phyloP scores from a whole-genome alignment of 2,329 filamentous ascomycete species.

The Hymenoscyphus scutula region DNA sequence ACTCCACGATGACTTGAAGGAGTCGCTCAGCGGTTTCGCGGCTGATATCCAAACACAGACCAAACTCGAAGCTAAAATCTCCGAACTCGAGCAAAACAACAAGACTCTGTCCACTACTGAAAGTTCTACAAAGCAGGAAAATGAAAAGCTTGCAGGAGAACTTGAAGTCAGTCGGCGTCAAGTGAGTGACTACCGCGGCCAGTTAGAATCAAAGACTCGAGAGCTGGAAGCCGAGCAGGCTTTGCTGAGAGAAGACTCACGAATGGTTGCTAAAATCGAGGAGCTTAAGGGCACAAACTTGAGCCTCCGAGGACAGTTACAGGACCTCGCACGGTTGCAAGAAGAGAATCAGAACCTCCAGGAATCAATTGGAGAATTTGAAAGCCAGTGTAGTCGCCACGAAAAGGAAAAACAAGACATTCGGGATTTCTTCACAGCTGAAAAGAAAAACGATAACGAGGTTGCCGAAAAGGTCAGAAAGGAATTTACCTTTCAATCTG shows the following conservation, averaged over 20 bases:
- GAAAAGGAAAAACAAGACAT: conserved; percentile 31
- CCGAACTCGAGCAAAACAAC: conserved; percentile 25
- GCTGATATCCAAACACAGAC: conserved; percentile 22
- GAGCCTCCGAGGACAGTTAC: conserved; percentile 31
- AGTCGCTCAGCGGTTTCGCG: conserved; percentile 22
- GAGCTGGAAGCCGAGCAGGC: conserved; percentile 24
- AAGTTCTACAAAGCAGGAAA: conserved; percentile 18
- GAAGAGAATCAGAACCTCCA: conserved; percentile 19
- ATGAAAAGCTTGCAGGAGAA: conserved; percentile 13
- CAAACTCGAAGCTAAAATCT: conserved; percentile 24
- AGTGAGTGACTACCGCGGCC: conserved; percentile 18
- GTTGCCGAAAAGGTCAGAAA: conserved; percentile 21
- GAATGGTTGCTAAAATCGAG: conserved; percentile 21
- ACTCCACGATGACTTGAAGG: conserved; percentile 25
- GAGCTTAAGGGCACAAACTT: conserved; percentile 27
- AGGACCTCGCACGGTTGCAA: conserved; percentile 31
- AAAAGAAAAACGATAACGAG: conserved; percentile 20
- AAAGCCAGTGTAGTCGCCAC: conserved; percentile 29
- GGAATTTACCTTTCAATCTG: conserved; percentile 17
- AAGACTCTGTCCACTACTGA: conserved; percentile 20
- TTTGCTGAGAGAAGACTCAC: conserved; percentile 24
- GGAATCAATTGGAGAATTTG: conserved; percentile 15
- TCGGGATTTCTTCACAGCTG: conserved; percentile 20
- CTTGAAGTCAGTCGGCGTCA: conserved; percentile 24
- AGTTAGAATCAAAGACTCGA: conserved; percentile 23